Evolutionary conservation across 345 rosid genomes (phyloP), one percentile per base, ranked within the genome.

Genomic region (Dovyalis caffra): DNA sequence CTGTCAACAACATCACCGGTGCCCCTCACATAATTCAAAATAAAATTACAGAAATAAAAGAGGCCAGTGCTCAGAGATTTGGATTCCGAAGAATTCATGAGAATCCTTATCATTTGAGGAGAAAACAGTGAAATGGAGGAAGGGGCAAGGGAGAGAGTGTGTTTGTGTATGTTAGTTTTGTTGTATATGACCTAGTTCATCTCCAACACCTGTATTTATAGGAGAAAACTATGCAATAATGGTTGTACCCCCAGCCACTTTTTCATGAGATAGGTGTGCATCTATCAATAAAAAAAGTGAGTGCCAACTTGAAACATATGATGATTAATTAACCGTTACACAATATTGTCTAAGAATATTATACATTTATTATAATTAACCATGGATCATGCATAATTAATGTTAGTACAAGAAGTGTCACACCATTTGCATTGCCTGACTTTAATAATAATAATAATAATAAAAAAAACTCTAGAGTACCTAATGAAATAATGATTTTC

Each of bases 1-100:
- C 93, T 89, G 96, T 89, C 96, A 88, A 82, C 92, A 86, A 70
- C 83, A 77, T 75, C 86, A 79, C 74, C 81, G 74, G 11, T 67
- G 76, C 84, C 83, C 79, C 74, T 33, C 79, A 18, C 49, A 33
- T 26, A 64, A 18, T 26, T 3, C 4, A 35, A 29, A 0, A 34
- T 3, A 4, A 7, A 2, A 66, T 29, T 35, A 47, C 16, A 51
- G 20, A 29, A 38, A n/a, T 43, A 3, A 43, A 4, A 8, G 6
- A 1, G 23, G 4, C 7, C 31, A 11, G 28, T n/a, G 60, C 25
- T 8, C 60, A 9, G 60, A 53, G 60, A 26, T 53, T 8, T 9
- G 28, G 28, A n/a, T 53, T 53, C 60, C 14, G 20, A 49, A 10
- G 47, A 43, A 43, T 43, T 43, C 47, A 43, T 43, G 47, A 43